phyloP scores from a whole-genome alignment of 2,329 filamentous ascomycete genomes.

The Botrytis sinoallii region DNA sequence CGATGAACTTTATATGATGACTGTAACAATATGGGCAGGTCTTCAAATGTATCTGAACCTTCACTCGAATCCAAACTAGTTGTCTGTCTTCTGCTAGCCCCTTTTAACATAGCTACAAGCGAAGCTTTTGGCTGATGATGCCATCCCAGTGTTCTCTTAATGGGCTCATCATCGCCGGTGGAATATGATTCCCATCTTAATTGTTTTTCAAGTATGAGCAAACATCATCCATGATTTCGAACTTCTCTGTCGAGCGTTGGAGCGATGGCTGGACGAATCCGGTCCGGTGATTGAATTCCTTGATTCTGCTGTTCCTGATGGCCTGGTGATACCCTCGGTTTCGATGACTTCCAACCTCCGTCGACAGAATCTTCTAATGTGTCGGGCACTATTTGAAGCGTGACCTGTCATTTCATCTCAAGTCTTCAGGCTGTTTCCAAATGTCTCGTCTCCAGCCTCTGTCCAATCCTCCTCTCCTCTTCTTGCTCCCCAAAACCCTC shows the following conservation, averaged over 20 bases:
- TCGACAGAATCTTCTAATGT: background rate
- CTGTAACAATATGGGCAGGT: too few species aligned
- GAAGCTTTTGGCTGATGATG: background rate
- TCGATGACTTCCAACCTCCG: background rate
- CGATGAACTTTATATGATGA: background rate
- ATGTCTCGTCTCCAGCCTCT: background rate
- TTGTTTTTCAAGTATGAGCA: background rate
- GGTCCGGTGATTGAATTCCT: background rate
- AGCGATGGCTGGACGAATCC: background rate
- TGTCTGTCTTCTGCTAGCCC: background rate
- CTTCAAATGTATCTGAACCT: background rate
- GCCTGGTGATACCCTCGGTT: background rate
- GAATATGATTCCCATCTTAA: too few species aligned
- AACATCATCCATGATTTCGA: background rate
- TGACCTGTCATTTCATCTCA: background rate
- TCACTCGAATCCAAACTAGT: background rate
- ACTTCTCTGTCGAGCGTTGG: background rate
- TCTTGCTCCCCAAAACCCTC: constrained; percentile 52
- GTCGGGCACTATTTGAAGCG: too few species aligned
- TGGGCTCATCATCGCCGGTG: background rate
- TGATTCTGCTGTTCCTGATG: background rate
- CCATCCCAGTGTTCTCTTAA: background rate
- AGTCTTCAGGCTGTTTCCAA: constrained; percentile 15
- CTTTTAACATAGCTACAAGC: background rate
- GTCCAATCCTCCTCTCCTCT: constrained; percentile 31